Evolutionary conservation across 1,139 yeast genomes (phyloP), one percentile per base, ranked within the genome.

Genomic region (Taiozyma sp.): DNA sequence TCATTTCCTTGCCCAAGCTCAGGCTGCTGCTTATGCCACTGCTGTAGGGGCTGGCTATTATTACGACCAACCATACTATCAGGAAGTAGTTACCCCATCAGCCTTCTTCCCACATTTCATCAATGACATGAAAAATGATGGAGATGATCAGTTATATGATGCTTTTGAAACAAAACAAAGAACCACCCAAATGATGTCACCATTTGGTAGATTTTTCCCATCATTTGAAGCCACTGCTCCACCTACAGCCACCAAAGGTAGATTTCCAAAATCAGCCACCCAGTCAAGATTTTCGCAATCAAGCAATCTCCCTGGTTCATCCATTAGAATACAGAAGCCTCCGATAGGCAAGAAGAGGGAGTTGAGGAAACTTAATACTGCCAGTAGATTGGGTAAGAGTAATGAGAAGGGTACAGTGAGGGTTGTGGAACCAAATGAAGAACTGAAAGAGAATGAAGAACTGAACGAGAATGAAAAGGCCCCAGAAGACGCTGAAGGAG

Each of bases 151-250:
- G 14, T 55, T 61, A 10, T 60, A 61, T 32, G 60, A 53, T 14
- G 45, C 45, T 2, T 50, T 51, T 40, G 55, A 56, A 7, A 32
- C 35, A 6, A 39, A 44, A 42, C 45, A 46, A 28, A 30, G 29
- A 24, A 22, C 7, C 3, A 3, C 43, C 32, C 59, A 55, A 32
- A 53, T 55, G 10, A 53, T 52, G 22, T 63, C 66, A 22, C 65
- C 67, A 32, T 60, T 62, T 47, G 62, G 62, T 5, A 58, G 62
- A 42, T 67, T 63, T 5, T 67, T 66, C 56, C 70, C 70, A 14
- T 57, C 68, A 1, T 62, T 62, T 48, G 67, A 66, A 49, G 69
- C 70, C 1, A 56, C 67, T 21, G 65, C 66, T 30, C 67, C 69
- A 22, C 66, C 68, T 49, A 53, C 53, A 41, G 56, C 56, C 48